A percentile compares a stretch with the other conserved stretches of the same genome.
Evolutionary conservation across 2,329 filamentous ascomycete genomes (phyloP).

Genomic region (Aspergillus hortae): DNA sequence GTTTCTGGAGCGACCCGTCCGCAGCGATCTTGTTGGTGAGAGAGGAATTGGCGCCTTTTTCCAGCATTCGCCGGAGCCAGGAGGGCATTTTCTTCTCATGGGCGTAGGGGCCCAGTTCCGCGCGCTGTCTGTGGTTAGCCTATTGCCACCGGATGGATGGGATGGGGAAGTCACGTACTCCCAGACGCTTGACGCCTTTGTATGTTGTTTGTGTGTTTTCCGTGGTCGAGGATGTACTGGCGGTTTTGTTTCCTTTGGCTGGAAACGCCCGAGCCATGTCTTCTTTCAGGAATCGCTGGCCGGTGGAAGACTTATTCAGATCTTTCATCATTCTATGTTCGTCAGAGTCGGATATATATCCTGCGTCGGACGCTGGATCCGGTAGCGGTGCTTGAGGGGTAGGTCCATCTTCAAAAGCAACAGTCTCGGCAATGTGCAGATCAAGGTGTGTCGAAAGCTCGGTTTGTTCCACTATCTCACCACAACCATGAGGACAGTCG

Average conservation of each 20-base stretch:
- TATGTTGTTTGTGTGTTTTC: not conserved
- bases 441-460: conserved; percentile 60
- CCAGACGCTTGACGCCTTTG: conserved; percentile 24
- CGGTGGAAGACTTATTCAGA: too few relatives aligned
- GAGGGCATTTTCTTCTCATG: conserved; percentile 71
- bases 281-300: not conserved
- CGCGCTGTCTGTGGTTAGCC: conserved; percentile 39
- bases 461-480: conserved; percentile 51
- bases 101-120: conserved; percentile 67
- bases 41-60: conserved; percentile 55
- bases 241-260: not conserved
- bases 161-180: conserved; percentile 17
- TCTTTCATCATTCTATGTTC: not conserved
- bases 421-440: conserved; percentile 52
- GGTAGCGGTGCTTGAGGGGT: conserved; percentile 1
- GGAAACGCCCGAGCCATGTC: not conserved
- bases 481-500: conserved; percentile 58
- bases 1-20: conserved; percentile 42
- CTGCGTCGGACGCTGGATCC: not conserved
- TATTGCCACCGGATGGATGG: conserved; percentile 13
- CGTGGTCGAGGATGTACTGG: conserved; percentile 2
- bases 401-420: conserved; percentile 40
- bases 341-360: not conserved
- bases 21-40: conserved; percentile 49
- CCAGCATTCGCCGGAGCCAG: conserved; percentile 62